Evolutionary conservation across 2,329 filamentous ascomycete genomes (phyloP), one percentile per base, ranked within the genome.

Genomic region (Boeremia lycopersici): DNA sequence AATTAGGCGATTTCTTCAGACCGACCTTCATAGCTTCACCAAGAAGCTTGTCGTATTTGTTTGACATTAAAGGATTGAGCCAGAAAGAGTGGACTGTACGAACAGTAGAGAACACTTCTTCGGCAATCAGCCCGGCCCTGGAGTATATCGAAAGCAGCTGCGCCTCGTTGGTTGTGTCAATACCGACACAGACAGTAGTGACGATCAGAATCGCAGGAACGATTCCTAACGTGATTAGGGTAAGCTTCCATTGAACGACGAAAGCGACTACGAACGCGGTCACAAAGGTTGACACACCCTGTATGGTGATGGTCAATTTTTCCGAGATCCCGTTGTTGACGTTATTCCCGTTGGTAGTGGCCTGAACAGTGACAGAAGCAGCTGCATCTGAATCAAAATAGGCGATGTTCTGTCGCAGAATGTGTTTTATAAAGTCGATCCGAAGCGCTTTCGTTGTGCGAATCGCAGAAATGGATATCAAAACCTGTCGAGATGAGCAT

Each of bases 191-290:
- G 0, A 70, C 41, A 3, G 64, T 69, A 2, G 64, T 49, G 2
- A 66, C 67, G 7, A 73, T 26, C 2, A 73, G 43, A 41, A 81
- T 79, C 0, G 76, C 76, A 0, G 81, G 81, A 0, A 84, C 74
- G 23, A 82, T 78, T 39, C 74, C 76, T 31, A 80, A 74, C 12
- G 75, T 78, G 63, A 99, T 97, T 46, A 97, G 78, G 0, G 95
- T 95, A 60, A 98, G 80, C 75, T 95, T 96, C 90, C 93, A 97
- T 75, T 89, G 96, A 68, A 90, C 90, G 75, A 93, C 77, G 72
- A 96, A 98, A 2, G 89, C 91, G 61, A 99, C 93, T 50, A 98
- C 78, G 64, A 98, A 97, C 13, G 93, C 93, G 0, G 93, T 87
- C 33, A 82, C 78, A 69, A 98, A 98, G 1, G 70, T 72, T 2